A percentile compares a stretch with the other conserved stretches of the same genome.
Evolutionary conservation across 2,329 filamentous ascomycete species (phyloP).

Genomic region (Verticillium tricorpus): DNA sequence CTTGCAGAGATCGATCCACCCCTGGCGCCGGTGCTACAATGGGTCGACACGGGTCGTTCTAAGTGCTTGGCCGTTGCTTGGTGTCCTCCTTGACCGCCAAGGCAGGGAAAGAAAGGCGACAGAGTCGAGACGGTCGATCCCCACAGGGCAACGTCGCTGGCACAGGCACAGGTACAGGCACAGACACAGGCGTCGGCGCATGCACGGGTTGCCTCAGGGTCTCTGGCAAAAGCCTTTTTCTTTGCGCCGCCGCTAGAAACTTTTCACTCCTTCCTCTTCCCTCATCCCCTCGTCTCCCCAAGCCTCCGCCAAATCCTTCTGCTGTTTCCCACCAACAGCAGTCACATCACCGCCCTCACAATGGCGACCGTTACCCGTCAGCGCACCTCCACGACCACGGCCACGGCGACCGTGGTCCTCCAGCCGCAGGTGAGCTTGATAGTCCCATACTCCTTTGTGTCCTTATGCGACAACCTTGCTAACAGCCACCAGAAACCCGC

Average conservation of each 20-base stretch:
- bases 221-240: background rate
- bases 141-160: background rate
- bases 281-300: background rate
- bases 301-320: background rate
- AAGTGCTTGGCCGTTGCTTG: background rate
- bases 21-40: background rate
- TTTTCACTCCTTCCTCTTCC: background rate
- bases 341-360: background rate
- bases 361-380: background rate
- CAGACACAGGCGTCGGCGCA: background rate
- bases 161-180: background rate
- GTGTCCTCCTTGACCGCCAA: background rate
- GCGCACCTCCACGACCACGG: background rate
- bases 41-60: background rate
- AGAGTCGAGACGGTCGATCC: background rate
- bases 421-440: background rate
- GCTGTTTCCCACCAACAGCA: background rate
- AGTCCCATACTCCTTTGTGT: background rate
- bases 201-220: background rate
- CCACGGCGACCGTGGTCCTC: background rate
- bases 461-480: background rate
- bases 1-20: background rate
- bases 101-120: background rate
- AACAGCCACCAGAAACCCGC: background rate
- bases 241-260: background rate